A percentile compares a stretch with the other conserved stretches of the same genome.
phyloP scores from a whole-genome alignment of 805 yeast species.

The Saccharomycopsis malanga region DNA sequence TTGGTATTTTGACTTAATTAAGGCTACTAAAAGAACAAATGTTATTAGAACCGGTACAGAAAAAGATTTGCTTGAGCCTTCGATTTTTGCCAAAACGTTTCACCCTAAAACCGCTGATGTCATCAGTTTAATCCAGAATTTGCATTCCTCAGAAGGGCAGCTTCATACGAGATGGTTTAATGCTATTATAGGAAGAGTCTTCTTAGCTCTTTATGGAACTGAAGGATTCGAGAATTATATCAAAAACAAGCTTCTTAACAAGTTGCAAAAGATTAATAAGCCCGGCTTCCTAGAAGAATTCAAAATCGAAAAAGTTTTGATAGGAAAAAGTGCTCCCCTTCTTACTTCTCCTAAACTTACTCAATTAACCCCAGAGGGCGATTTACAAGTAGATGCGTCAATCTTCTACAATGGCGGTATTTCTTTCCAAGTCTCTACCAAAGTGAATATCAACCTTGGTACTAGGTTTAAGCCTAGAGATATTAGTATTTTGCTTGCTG shows the following conservation, averaged over 20 bases:
- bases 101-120: slow-evolving; percentile 67
- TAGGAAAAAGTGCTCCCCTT: slow-evolving; percentile 77
- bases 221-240: slow-evolving; percentile 53
- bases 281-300: slow-evolving; percentile 88
- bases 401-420: slow-evolving; percentile 71
- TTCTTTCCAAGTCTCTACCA: slow-evolving; percentile 71
- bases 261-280: slow-evolving; percentile 68
- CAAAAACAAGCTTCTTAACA: slow-evolving; percentile 54
- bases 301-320: slow-evolving; percentile 59
- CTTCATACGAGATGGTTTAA: slow-evolving; percentile 85
- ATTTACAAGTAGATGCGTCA: slow-evolving; percentile 51
- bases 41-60: slow-evolving; percentile 21
- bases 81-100: slow-evolving; percentile 60
- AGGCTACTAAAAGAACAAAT: slow-evolving; percentile 52
- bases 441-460: slow-evolving; percentile 68
- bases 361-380: slow-evolving; percentile 76
- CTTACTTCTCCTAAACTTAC: slow-evolving; percentile 64
- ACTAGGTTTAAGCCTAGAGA: slow-evolving; percentile 68
- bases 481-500: slow-evolving; percentile 64
- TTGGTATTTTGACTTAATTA: slow-evolving; percentile 81
- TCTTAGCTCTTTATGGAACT: slow-evolving; percentile 70
- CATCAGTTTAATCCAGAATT: slow-evolving; percentile 63
- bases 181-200: slow-evolving; percentile 77
- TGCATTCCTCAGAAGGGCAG: slow-evolving; percentile 80
- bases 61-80: slow-evolving; percentile 44